These are phyloP conservation scores for Allium cepa DNA, from an alignment of 106 monocot genomes.

Conservation along the genomic window DNA sequence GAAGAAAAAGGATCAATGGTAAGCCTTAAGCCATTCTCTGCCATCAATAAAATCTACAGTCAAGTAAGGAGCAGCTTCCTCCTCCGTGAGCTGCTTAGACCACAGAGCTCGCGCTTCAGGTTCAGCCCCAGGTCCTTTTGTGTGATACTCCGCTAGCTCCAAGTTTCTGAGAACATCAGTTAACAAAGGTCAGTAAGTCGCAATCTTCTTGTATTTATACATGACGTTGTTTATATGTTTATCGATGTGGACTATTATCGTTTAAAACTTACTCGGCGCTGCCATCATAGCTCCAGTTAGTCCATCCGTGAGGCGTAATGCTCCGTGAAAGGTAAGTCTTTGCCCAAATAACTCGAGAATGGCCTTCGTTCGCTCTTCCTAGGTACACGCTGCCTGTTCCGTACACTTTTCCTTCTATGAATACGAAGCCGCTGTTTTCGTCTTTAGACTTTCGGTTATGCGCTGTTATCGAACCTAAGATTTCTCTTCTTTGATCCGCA, in stretches of 20 bases:
- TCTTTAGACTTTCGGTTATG: slow-evolving; percentile 52
- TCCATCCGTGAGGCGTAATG: slow-evolving; percentile 71
- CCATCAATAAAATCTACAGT: slow-evolving; percentile 16
- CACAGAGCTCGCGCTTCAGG: not conserved
- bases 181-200: not conserved
- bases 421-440: slow-evolving; percentile 68
- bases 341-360: slow-evolving; percentile 68
- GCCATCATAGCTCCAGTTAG: slow-evolving; percentile 76
- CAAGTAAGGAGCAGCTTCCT: slow-evolving; percentile 10
- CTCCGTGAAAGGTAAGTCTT: slow-evolving; percentile 81
- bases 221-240: not conserved
- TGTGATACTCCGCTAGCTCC: slow-evolving; percentile 50
- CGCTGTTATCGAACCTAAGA: slow-evolving; percentile 71
- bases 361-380: slow-evolving; percentile 49
- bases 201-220: not conserved
- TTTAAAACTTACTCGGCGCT: slow-evolving; percentile 27
- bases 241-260: not conserved
- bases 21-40: slow-evolving; percentile 14
- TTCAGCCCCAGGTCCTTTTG: slow-evolving; percentile 58
- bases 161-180: slow-evolving; percentile 27
- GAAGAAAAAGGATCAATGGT: not conserved
- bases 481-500: slow-evolving; percentile 44
- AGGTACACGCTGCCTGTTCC: slow-evolving; percentile 55
- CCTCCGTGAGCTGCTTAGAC: slow-evolving; percentile 12
- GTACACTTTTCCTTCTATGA: slow-evolving; percentile 70